Conservation (phyloP, 495 filamentous ascomycete species). For the Lasiosphaeria ovina region DNA sequence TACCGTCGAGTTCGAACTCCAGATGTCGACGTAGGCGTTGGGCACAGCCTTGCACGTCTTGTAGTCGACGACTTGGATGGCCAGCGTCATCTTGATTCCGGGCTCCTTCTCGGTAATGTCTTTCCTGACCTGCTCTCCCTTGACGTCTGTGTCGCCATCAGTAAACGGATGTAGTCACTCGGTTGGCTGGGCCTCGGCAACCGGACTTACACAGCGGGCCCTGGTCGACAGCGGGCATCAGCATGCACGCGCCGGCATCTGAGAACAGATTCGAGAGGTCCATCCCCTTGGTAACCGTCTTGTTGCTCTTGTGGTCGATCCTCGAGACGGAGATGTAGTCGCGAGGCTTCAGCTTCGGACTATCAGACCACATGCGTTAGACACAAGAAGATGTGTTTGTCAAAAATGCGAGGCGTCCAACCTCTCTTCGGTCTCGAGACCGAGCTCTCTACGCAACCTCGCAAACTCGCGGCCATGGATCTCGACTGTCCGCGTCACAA, state of each 20-base stretch:
- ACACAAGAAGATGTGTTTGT: neutral
- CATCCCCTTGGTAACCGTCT: slow-evolving; percentile 45
- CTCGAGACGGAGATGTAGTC: slow-evolving; percentile 32
- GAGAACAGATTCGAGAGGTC: slow-evolving; percentile 51
- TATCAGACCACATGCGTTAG: neutral
- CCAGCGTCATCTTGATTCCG: slow-evolving; percentile 58
- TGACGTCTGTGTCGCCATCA: slow-evolving; percentile 27
- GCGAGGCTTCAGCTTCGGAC: slow-evolving; percentile 23
- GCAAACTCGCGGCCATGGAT: slow-evolving; percentile 28
- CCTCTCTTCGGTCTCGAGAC: slow-evolving; percentile 20
- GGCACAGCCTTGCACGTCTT: slow-evolving; percentile 58
- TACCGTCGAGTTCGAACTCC: slow-evolving; percentile 49
- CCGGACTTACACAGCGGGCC: slow-evolving; percentile 51
- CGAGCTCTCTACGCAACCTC: slow-evolving; percentile 21
- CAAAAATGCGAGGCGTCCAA: neutral
- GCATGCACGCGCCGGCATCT: slow-evolving; percentile 54
- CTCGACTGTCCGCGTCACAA: slow-evolving; percentile 30
- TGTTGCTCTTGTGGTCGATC: slow-evolving; percentile 57
- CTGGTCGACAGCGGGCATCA: slow-evolving; percentile 55
- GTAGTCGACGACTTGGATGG: slow-evolving; percentile 60
- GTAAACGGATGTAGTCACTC: neutral
- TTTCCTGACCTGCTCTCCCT: slow-evolving; percentile 48
- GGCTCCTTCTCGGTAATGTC: slow-evolving; percentile 54
- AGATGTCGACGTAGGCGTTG: slow-evolving; percentile 60
- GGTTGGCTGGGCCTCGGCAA: neutral